These are phyloP conservation scores for Solanum tarapatanum DNA, from an alignment of 257 asterid species.

Conservation along the genomic window DNA sequence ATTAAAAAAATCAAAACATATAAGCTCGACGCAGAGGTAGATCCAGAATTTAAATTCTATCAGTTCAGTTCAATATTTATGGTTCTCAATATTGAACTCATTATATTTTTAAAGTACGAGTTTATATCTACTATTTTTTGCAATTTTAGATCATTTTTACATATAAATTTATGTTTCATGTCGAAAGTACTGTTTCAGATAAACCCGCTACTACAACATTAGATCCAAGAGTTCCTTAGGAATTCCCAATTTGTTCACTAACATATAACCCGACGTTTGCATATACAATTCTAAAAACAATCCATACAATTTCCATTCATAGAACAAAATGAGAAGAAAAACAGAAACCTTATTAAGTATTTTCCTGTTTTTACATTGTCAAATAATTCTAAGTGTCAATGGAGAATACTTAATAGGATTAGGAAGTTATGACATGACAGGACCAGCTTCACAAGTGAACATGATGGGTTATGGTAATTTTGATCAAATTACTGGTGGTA, in stretches of 20 bases:
- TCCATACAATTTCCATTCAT: neutral
- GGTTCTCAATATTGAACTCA: neutral
- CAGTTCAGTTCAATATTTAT: neutral
- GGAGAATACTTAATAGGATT: conserved; percentile 44
- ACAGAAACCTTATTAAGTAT: neutral
- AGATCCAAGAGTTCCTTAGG: neutral
- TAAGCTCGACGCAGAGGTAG: neutral
- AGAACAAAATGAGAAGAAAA: conserved; percentile 14
- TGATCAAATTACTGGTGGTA: conserved; percentile 39
- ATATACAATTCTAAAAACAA: neutral
- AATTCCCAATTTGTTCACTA: neutral
- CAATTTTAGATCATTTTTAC: neutral
- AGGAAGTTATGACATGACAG: conserved; percentile 60
- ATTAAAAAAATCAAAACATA: neutral
- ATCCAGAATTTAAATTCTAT: neutral
- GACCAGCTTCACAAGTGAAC: conserved; percentile 63
- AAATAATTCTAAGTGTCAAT: neutral
- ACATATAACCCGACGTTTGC: neutral
- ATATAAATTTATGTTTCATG: too few relatives aligned
- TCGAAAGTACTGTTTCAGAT: neutral
- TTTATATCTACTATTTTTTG: neutral
- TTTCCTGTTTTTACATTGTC: neutral
- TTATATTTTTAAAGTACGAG: neutral
- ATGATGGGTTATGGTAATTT: conserved; percentile 62
- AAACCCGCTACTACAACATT: neutral